phyloP scores from a whole-genome alignment of 2,329 filamentous ascomycete genomes.

The Thelonectria olida region DNA sequence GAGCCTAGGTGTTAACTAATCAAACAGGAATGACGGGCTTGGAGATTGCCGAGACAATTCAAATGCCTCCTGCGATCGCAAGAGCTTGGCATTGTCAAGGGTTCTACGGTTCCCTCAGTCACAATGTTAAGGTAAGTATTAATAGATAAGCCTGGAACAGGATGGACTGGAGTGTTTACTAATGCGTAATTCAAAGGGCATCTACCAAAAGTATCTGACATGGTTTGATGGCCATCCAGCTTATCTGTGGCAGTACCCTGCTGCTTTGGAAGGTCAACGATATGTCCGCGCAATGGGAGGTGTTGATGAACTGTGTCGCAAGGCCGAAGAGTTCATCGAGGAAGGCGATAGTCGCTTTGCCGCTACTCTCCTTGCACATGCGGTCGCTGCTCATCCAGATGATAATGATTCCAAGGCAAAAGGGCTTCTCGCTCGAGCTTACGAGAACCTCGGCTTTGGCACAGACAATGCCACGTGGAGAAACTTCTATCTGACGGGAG shows the following conservation, averaged over 20 bases:
- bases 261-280: slow-evolving; percentile 42
- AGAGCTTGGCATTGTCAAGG: slow-evolving; percentile 37
- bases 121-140: slow-evolving; percentile 47
- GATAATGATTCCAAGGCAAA: slow-evolving; percentile 24
- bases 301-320: slow-evolving; percentile 39
- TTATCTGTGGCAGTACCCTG: slow-evolving; percentile 7
- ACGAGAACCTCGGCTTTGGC: slow-evolving; percentile 45
- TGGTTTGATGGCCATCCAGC: slow-evolving; percentile 37
- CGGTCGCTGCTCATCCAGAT: slow-evolving; percentile 41
- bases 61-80: slow-evolving; percentile 43
- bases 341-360: slow-evolving; percentile 50
- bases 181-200: not conserved
- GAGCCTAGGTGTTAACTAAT: not conserved
- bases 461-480: slow-evolving; percentile 52
- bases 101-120: slow-evolving; percentile 49
- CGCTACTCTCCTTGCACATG: slow-evolving; percentile 48
- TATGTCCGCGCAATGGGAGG: slow-evolving; percentile 51
- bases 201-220: slow-evolving; percentile 33
- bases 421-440: slow-evolving; percentile 42
- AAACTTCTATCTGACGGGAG: slow-evolving; percentile 49
- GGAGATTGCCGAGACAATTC: slow-evolving; percentile 51
- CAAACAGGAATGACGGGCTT: slow-evolving; percentile 43
- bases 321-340: slow-evolving; percentile 41
- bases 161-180: not conserved
- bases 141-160: too few species aligned